These are phyloP conservation scores for Phaseolus lunatus DNA, from an alignment of 306 rosid species.

Conservation along the genomic window DNA sequence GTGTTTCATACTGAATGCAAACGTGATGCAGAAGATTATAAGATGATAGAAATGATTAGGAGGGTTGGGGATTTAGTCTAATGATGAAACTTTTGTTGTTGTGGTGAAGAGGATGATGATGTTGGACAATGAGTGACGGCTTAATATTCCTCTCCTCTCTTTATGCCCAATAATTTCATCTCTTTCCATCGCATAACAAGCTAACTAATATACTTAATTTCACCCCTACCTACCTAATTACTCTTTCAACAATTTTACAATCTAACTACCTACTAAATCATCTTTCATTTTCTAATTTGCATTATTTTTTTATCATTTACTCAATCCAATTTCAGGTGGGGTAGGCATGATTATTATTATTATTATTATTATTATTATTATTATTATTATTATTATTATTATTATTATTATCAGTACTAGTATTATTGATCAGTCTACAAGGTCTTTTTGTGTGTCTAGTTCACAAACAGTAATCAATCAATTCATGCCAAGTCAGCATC, in stretches of 20 bases:
- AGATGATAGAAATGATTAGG: slow-evolving; percentile 59
- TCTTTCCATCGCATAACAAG: slow-evolving; percentile 37
- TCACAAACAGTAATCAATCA: slow-evolving; percentile 16
- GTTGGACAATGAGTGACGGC: slow-evolving; percentile 99
- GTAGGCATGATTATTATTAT: slow-evolving; percentile 22
- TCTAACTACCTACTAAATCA: background rate
- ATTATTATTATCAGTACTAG: background rate
- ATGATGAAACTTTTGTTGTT: slow-evolving; percentile 68
- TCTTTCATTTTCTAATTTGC: slow-evolving; percentile 37
- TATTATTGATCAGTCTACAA: too few relatives aligned
- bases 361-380: background rate
- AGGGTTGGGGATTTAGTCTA: slow-evolving; percentile 71
- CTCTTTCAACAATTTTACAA: slow-evolving; percentile 20
- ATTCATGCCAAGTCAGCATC: slow-evolving; percentile 44
- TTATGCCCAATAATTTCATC: slow-evolving; percentile 66
- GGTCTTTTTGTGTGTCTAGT: too few relatives aligned
- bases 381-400: too few relatives aligned
- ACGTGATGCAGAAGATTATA: slow-evolving; percentile 73
- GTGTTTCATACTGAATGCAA: slow-evolving; percentile 43
- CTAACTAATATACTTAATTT: slow-evolving; percentile 45
- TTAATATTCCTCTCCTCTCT: slow-evolving; percentile 66
- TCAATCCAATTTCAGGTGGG: slow-evolving; percentile 40
- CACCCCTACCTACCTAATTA: slow-evolving; percentile 24
- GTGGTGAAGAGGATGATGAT: slow-evolving; percentile 64
- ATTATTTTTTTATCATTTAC: slow-evolving; percentile 30